Base-by-base conservation (phyloP, 805 yeast species). In the Torulaspora quercuum region DNA sequence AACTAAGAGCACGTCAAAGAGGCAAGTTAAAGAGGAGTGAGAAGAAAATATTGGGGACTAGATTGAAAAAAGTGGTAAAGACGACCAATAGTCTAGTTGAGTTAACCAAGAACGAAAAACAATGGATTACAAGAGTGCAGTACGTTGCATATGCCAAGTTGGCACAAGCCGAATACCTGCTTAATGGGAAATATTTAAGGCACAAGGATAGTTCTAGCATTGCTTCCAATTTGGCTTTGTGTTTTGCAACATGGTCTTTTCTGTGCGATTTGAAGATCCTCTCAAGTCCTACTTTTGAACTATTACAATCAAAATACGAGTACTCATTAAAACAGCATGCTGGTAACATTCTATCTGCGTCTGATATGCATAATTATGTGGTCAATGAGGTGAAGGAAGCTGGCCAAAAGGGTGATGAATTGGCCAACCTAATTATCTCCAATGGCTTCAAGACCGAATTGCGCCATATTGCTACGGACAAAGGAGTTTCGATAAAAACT, bases 1-100 rank as follows among this genome's bases (percentile, higher is more conserved):
- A 57, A 34, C 22, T 55, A 29, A 52, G 53, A 34, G 52, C 55
- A n/a, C 51, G 57, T 22, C 50, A 47, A 27, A 55, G 64, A 36
- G 59, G 59, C 25, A 48, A 51, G 20, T 45, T 52, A 21, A 59
- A 67, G 41, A 48, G 42, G 6, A 45, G 50, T 32, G 64, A 60
- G 55, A 56, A 59, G 45, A 72, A 72, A 37, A 73, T 80, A 41
- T 63, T 82, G 49, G 54, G 69, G 7, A 73, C 88, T 17, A 83
- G 84, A 58, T 72, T 82, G 43, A 85, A 80, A 53, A 80, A 75
- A 58, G 77, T 90, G 1, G 58, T 71, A 18, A 59, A 61, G 30
- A 67, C 67, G 34, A 60, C 72, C 13, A 56, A 63, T 25, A 66
- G 67, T 19, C 59, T 85, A 20, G 52, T 73, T 17, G 55, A 53